phyloP scores from a whole-genome alignment of 2,329 filamentous ascomycete genomes.

The Colletotrichum endophyticum region DNA sequence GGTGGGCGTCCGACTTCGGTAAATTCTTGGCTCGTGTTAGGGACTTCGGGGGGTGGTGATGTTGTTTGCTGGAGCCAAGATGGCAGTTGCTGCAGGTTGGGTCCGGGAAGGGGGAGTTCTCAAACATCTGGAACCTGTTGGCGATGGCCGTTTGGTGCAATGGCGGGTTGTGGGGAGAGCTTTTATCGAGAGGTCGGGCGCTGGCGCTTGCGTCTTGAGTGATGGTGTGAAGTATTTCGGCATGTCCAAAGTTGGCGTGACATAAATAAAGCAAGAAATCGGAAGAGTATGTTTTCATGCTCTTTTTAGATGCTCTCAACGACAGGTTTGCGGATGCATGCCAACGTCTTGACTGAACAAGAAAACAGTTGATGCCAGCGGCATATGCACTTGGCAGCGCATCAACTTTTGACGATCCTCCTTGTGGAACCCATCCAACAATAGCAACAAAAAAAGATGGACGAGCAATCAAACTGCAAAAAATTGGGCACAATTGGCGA shows the following conservation, averaged over 20 bases:
- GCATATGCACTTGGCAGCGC: background rate
- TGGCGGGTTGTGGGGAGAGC: background rate
- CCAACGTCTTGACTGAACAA: background rate
- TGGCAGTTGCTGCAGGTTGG: background rate
- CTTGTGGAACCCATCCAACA: background rate
- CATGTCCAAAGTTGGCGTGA: background rate
- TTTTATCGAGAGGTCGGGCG: background rate
- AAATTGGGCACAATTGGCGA: background rate
- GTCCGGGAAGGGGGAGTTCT: background rate
- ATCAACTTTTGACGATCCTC: background rate
- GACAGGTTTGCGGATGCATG: background rate
- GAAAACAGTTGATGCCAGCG: background rate
- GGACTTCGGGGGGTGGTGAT: background rate
- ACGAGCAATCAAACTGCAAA: background rate
- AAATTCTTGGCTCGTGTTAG: background rate
- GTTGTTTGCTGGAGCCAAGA: background rate
- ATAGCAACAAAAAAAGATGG: background rate
- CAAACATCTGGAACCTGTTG: background rate
- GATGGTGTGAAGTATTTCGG: background rate
- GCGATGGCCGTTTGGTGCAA: background rate
- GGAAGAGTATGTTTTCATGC: background rate
- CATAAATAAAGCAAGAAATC: background rate
- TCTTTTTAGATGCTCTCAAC: background rate
- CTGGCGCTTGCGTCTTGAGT: background rate
- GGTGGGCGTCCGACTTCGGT: background rate